phyloP scores from a whole-genome alignment of 2,329 filamentous ascomycete species.

The Septoria linicola region DNA sequence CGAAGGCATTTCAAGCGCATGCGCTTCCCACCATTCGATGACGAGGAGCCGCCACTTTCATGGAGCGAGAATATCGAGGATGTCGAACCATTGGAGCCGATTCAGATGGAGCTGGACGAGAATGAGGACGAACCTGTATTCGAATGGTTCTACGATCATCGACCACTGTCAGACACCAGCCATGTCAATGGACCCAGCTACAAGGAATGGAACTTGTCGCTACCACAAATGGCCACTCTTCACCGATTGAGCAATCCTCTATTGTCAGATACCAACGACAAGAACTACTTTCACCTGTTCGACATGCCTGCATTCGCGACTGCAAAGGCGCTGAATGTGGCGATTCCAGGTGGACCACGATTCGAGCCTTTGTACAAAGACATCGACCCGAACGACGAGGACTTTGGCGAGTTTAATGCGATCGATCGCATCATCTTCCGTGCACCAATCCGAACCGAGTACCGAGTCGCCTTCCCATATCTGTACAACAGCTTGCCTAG shows the following conservation, averaged over 20 bases:
- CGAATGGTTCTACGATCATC: constrained; percentile 97
- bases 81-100: constrained; percentile 93
- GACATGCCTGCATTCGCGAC: constrained; percentile 93
- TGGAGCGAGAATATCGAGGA: constrained; percentile 99
- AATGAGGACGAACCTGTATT: constrained; percentile 86
- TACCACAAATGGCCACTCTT: constrained; percentile 94
- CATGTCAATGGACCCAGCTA: constrained; percentile 98
- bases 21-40: constrained; percentile 97
- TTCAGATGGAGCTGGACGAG: constrained; percentile 97
- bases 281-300: constrained; percentile 98
- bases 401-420: constrained; percentile 99
- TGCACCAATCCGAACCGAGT: constrained; percentile 90
- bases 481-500: constrained; percentile 95
- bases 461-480: constrained; percentile 89
- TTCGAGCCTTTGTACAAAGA: constrained; percentile 99
- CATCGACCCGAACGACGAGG: constrained; percentile 96
- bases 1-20: constrained; percentile 95
- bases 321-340: constrained; percentile 94
- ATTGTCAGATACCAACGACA: constrained; percentile 86
- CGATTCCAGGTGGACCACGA: constrained; percentile 92
- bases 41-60: constrained; percentile 93
- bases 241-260: constrained; percentile 89
- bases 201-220: constrained; percentile 86
- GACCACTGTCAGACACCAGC: constrained; percentile 82
- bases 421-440: constrained; percentile 99